These are phyloP conservation scores for Suillus bovinus DNA, from an alignment of 768 basidiomycete species.

Conservation along the genomic window DNA sequence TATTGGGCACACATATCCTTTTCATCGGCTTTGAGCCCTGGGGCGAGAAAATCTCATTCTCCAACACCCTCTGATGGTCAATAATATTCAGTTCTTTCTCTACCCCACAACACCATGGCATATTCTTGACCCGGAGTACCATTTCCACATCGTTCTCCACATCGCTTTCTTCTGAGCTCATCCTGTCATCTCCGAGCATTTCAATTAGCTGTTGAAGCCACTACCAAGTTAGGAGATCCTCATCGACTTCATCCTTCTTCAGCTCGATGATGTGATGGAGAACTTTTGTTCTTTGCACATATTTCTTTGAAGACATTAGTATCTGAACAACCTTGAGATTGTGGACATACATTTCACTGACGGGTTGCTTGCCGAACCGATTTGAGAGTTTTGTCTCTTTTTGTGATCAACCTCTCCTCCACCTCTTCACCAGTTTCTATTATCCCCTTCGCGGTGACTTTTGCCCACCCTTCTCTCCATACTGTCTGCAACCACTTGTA, in stretches of 20 bases:
- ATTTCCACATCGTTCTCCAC: not conserved
- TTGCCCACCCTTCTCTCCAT: conserved; percentile 8
- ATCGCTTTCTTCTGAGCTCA: not conserved
- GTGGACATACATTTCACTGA: conserved; percentile 9
- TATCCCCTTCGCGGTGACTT: conserved; percentile 1
- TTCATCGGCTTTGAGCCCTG: not conserved
- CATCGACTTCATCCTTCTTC: not conserved
- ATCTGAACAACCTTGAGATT: not conserved
- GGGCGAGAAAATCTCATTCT: not conserved
- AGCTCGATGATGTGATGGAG: not conserved
- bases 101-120: not conserved
- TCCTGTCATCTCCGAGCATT: not conserved
- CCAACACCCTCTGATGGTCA: not conserved
- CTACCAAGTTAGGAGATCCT: not conserved
- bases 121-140: not conserved
- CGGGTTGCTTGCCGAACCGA: conserved; percentile 5
- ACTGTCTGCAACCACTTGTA: conserved; percentile 12
- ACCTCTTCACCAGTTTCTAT: conserved; percentile 4
- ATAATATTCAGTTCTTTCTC: not conserved
- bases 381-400: not conserved
- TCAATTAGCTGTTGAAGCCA: not conserved
- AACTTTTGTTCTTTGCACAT: not conserved
- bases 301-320: not conserved
- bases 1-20: not conserved
- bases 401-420: conserved; percentile 3